phyloP scores from a whole-genome alignment of 306 rosid species.

The Calophaca sinica region DNA sequence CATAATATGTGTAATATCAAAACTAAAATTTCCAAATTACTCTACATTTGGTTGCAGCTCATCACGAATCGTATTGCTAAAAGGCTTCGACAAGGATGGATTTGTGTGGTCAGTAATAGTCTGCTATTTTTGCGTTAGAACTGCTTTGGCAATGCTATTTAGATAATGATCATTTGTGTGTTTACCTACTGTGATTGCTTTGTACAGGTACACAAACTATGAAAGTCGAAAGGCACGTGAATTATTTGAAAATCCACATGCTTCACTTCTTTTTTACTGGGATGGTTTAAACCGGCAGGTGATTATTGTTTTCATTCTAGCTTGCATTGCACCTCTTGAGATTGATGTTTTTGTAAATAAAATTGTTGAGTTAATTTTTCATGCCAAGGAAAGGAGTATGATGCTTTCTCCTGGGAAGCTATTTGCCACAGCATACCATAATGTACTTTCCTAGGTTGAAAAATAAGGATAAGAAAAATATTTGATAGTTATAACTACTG shows the following conservation, averaged over 20 bases:
- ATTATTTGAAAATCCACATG: constrained; percentile 83
- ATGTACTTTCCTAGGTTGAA: constrained; percentile 36
- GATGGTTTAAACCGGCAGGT: constrained; percentile 89
- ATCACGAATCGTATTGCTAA: constrained; percentile 88
- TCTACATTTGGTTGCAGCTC: constrained; percentile 67
- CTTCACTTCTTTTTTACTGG: constrained; percentile 93
- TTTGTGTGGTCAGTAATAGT: constrained; percentile 84
- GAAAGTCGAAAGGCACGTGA: constrained; percentile 83
- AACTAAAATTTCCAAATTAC: constrained; percentile 48
- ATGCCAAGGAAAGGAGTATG: constrained; percentile 15
- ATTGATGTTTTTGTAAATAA: constrained; percentile 39
- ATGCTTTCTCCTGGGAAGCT: constrained; percentile 28
- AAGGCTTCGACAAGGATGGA: constrained; percentile 87
- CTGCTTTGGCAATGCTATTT: constrained; percentile 34
- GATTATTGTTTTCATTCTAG: constrained; percentile 38
- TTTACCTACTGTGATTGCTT: constrained; percentile 40
- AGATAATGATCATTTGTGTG: constrained; percentile 41
- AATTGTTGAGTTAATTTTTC: constrained; percentile 30
- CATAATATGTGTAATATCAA: constrained; percentile 37
- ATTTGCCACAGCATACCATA: constrained; percentile 25
- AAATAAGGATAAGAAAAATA: constrained; percentile 22
- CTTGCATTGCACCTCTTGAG: constrained; percentile 31
- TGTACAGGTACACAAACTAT: constrained; percentile 90
- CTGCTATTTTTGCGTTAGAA: constrained; percentile 32
- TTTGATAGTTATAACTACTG: background rate